Evolutionary conservation across 352 stramenopile genomes (phyloP).

Genomic region (Phytopythium helicoides): DNA sequence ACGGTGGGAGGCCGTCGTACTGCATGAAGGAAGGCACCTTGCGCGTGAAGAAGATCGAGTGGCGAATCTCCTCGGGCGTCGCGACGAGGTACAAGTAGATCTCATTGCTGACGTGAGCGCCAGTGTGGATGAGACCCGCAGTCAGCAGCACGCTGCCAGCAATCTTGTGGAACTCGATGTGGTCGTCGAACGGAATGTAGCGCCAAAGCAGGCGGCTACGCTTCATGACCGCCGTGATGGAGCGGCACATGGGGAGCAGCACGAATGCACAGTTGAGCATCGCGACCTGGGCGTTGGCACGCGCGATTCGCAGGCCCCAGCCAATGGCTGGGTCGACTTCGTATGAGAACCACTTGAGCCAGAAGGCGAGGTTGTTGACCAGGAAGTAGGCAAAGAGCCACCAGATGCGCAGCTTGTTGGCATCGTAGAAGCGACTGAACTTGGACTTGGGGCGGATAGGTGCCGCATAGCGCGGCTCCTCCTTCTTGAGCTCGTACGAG

Average conservation of each 20-base stretch:
- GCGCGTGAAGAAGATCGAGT: conserved; percentile 58
- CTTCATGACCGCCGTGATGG: conserved; percentile 74
- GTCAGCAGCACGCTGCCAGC: conserved; percentile 55
- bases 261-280: conserved; percentile 82
- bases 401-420: conserved; percentile 74
- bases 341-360: conserved; percentile 69
- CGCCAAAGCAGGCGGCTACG: conserved; percentile 56
- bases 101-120: conserved; percentile 68
- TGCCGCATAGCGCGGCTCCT: conserved; percentile 24
- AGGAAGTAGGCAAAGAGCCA: conserved; percentile 75
- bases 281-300: conserved; percentile 65
- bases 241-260: conserved; percentile 76
- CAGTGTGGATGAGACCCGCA: conserved; percentile 58
- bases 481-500: conserved; percentile 50
- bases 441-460: conserved; percentile 44
- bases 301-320: conserved; percentile 68
- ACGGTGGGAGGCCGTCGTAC: conserved; percentile 49
- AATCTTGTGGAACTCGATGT: conserved; percentile 82
- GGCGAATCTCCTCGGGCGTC: conserved; percentile 52
- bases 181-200: conserved; percentile 79
- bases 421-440: conserved; percentile 64
- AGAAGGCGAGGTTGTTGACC: conserved; percentile 69
- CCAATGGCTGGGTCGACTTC: conserved; percentile 73
- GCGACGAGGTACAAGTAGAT: conserved; percentile 67
- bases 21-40: conserved; percentile 42